A percentile compares a stretch with the other conserved stretches of the same genome.
These are phyloP conservation scores for Populus hybrid DNA, from an alignment of 441 rosid genomes.

Conservation along the genomic window DNA sequence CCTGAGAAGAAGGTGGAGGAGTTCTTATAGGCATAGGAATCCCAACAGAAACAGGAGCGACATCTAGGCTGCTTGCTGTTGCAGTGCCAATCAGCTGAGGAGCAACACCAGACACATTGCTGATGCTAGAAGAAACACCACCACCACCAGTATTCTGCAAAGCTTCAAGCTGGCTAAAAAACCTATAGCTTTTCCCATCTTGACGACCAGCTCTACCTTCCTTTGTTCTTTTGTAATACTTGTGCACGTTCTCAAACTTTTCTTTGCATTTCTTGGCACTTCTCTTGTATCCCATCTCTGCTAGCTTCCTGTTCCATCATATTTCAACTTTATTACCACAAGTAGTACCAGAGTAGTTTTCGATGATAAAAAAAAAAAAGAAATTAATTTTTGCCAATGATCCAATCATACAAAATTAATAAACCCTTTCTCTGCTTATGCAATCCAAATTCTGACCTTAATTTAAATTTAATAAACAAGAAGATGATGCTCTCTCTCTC, in stretches of 20 bases:
- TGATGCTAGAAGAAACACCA: background rate
- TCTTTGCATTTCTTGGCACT: slow-evolving; percentile 74
- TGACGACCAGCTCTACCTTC: slow-evolving; percentile 72
- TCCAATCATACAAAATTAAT: background rate
- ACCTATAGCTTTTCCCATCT: slow-evolving; percentile 74
- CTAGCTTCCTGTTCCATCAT: slow-evolving; percentile 55
- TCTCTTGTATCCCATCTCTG: slow-evolving; percentile 58
- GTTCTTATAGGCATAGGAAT: slow-evolving; percentile 38
- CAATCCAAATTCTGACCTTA: background rate
- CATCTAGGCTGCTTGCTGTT: slow-evolving; percentile 29
- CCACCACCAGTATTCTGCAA: slow-evolving; percentile 26
- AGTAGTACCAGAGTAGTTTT: background rate
- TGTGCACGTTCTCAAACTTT: slow-evolving; percentile 77
- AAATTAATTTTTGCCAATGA: background rate
- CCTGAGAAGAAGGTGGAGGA: slow-evolving; percentile 24
- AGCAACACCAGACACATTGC: slow-evolving; percentile 12
- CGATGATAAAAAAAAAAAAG: background rate
- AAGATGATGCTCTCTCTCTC: slow-evolving; percentile 3
- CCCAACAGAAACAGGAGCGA: slow-evolving; percentile 61
- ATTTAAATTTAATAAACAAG: background rate
- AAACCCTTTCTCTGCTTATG: background rate
- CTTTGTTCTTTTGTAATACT: slow-evolving; percentile 70
- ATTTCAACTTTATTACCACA: background rate
- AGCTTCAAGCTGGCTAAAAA: slow-evolving; percentile 69
- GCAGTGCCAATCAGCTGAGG: background rate